A percentile compares a stretch with the other conserved stretches of the same genome.
Conservation (phyloP, 257 asterid species). For the Nicotiana sylvestris region DNA sequence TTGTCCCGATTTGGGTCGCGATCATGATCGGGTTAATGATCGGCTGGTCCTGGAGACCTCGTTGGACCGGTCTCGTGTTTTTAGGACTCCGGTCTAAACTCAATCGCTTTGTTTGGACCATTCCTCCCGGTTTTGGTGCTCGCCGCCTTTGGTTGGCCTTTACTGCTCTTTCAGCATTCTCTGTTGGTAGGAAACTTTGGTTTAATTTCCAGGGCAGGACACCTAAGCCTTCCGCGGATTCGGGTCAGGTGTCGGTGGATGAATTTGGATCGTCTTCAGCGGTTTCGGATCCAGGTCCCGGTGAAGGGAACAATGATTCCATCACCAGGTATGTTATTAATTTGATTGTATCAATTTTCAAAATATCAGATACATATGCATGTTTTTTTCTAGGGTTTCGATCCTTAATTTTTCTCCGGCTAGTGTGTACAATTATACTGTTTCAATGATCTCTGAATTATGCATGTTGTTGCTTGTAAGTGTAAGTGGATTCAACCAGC, state of each 20-base stretch:
- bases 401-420: not conserved
- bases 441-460: not conserved
- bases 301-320: not conserved
- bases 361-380: not conserved
- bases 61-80: constrained; percentile 81
- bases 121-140: constrained; percentile 95
- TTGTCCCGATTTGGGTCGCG: constrained; percentile 97
- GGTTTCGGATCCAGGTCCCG: not conserved
- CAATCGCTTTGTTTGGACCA: constrained; percentile 67
- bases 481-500: not conserved
- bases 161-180: constrained; percentile 87
- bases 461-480: not conserved
- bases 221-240: constrained; percentile 27
- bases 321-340: constrained; percentile 33
- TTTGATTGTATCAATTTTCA: not conserved
- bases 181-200: constrained; percentile 76
- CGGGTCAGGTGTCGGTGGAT: constrained; percentile 22
- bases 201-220: constrained; percentile 47
- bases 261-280: constrained; percentile 19
- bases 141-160: constrained; percentile 84
- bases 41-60: constrained; percentile 98
- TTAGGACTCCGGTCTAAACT: constrained; percentile 80
- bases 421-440: not conserved
- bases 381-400: not conserved
- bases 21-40: constrained; percentile 85